Percentiles rank a stretch among this genome's conserved stretches.
Evolutionary conservation across 2,329 filamentous ascomycete species (phyloP).

Genomic region (Xylariales sp.): DNA sequence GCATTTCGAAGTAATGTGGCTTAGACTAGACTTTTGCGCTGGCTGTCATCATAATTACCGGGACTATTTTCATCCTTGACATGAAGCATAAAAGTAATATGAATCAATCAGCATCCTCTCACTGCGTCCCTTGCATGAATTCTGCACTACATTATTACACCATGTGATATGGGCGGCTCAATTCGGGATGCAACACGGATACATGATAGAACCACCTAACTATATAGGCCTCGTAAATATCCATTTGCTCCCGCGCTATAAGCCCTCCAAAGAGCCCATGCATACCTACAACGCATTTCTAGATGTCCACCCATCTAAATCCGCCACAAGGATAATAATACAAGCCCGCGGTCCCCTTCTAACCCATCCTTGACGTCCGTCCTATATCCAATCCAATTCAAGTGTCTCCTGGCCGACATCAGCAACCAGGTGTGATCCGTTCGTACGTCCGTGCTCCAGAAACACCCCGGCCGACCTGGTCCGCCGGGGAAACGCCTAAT

Average conservation of each 20-base stretch:
- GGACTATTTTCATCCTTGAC: no score
- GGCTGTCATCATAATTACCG: no score
- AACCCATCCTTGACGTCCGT: not conserved
- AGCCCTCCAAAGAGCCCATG: not conserved
- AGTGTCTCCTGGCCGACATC: not conserved
- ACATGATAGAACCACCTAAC: not conserved
- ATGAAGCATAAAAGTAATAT: not conserved
- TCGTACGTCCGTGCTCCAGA: not conserved
- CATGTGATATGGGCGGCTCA: not conserved
- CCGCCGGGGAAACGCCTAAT: not conserved
- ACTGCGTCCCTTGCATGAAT: not conserved
- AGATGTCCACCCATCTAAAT: not conserved
- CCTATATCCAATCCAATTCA: not conserved
- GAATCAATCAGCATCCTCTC: not conserved
- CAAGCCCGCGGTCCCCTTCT: not conserved
- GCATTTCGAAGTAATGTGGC: not conserved
- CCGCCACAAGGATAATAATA: not conserved
- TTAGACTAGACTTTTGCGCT: not conserved
- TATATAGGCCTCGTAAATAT: not conserved
- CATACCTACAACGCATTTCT: not conserved
- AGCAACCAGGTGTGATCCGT: not conserved
- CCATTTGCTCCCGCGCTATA: not conserved
- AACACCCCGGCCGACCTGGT: not conserved
- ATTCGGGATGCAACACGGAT: not conserved
- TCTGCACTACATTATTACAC: not conserved